These are phyloP conservation scores for Globisporangium barbulae DNA, from an alignment of 352 stramenopile species.

Conservation along the genomic window DNA sequence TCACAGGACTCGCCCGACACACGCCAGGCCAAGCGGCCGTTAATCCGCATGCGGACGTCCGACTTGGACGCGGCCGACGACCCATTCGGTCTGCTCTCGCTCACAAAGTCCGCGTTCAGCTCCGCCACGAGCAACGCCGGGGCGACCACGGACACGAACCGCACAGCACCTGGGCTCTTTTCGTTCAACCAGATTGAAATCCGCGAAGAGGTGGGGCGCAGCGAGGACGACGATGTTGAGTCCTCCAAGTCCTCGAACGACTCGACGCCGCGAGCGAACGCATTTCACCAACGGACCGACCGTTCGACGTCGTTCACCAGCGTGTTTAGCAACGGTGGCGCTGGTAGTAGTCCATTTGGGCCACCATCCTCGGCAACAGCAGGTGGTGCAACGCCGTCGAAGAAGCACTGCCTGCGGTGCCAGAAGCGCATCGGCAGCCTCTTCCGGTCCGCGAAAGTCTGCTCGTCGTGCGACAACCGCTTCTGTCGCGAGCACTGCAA, in stretches of 20 bases:
- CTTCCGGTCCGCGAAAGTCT: constrained; percentile 44
- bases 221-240: constrained; percentile 16
- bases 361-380: constrained; percentile 8
- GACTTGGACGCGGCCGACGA: constrained; percentile 47
- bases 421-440: constrained; percentile 37
- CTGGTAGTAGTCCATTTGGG: not conserved
- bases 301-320: not conserved
- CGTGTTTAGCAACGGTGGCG: not conserved
- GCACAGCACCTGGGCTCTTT: constrained; percentile 35
- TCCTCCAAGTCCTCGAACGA: constrained; percentile 15
- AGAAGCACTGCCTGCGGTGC: constrained; percentile 38
- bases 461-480: constrained; percentile 39
- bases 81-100: constrained; percentile 41
- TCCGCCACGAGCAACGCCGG: constrained; percentile 10
- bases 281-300: not conserved
- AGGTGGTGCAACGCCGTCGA: constrained; percentile 16
- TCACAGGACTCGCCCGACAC: constrained; percentile 18
- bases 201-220: constrained; percentile 21
- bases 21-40: constrained; percentile 23
- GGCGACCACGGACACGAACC: not conserved
- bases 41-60: constrained; percentile 38
- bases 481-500: constrained; percentile 54
- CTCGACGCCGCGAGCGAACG: constrained; percentile 1
- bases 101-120: constrained; percentile 48
- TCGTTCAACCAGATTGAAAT: constrained; percentile 51